Conservation (phyloP, 345 rosid species). For the Ceriops decandra region DNA sequence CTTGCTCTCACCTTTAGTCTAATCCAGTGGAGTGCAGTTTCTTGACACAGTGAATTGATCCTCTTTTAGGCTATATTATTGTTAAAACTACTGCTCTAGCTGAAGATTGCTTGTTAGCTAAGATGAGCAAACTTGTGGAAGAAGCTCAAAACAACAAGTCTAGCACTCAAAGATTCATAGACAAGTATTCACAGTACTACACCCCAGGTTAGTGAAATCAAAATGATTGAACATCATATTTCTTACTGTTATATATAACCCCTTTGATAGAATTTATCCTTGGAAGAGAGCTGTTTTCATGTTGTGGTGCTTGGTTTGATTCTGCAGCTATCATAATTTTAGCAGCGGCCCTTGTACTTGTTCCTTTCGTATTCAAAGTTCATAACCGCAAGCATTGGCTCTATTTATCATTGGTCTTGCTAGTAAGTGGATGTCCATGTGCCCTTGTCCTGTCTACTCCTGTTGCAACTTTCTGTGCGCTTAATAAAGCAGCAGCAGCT, state of each 20-base stretch:
- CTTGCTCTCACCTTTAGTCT: background rate
- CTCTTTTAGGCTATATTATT: slow-evolving; percentile 55
- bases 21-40: background rate
- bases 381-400: slow-evolving; percentile 53
- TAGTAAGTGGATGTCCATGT: slow-evolving; percentile 95
- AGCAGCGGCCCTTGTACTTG: slow-evolving; percentile 50
- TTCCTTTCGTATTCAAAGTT: slow-evolving; percentile 49
- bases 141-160: slow-evolving; percentile 89
- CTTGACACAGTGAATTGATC: background rate
- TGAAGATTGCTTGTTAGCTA: slow-evolving; percentile 80
- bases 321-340: slow-evolving; percentile 54
- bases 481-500: slow-evolving; percentile 72
- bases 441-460: slow-evolving; percentile 91
- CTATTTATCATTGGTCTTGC: slow-evolving; percentile 70
- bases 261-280: background rate
- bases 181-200: slow-evolving; percentile 67
- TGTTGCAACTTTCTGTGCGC: slow-evolving; percentile 85
- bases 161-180: slow-evolving; percentile 65
- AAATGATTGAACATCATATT: background rate
- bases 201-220: slow-evolving; percentile 61
- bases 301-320: background rate
- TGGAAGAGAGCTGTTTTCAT: background rate
- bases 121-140: slow-evolving; percentile 89
- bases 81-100: slow-evolving; percentile 76
- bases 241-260: background rate